Evolutionary conservation across 441 rosid species (phyloP), one percentile per base, ranked within the genome.

Genomic region (Metrosideros polymorpha): DNA sequence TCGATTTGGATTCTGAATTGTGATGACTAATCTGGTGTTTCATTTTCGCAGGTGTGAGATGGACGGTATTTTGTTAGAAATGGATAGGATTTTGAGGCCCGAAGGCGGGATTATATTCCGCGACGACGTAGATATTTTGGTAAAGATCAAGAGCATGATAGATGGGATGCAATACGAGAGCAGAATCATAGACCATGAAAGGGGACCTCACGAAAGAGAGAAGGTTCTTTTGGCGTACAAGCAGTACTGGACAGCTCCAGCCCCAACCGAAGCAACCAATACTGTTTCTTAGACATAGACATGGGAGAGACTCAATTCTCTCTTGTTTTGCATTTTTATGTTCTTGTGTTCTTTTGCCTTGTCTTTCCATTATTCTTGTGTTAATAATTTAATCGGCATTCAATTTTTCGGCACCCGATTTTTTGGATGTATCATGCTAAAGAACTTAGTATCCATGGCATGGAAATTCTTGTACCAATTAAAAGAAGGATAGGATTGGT

Each of bases 81-180:
- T 94, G 93, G 97, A 94, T 86, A 91, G 96, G 85, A 88, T 94
- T 47, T 90, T 95, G 55, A 88, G 96, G 87, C 97, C 96, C 4
- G 89, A 92, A 85, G 96, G 96, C 7, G 90, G 94, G 56, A 91
- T 94, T n/a, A 92, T 95, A 2, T 88, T 95, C 71, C 85, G 97
- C 55, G 97, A 95, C 39, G 95, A 94, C 79, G 92, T 94, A 4
- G 95, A 93, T 55, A 39, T 88, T 6, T 83, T 94, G 89, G 84
- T 92, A 71, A 93, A 91, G 90, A 76, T 93, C 49, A 91, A 93
- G 91, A 86, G 83, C 84, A 88, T 90, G 82, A 86, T 83, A 6
- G 93, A 91, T 84, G 92, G 83, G 14, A 91, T 94, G 90, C 90
- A 93, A 55, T 94, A 95, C 93, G 90, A 91, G 29, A 92, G 93